Percentiles rank a stretch among this genome's conserved stretches.
Evolutionary conservation across 2,329 filamentous ascomycete species (phyloP).

Genomic region (Cryphonectria japonica): DNA sequence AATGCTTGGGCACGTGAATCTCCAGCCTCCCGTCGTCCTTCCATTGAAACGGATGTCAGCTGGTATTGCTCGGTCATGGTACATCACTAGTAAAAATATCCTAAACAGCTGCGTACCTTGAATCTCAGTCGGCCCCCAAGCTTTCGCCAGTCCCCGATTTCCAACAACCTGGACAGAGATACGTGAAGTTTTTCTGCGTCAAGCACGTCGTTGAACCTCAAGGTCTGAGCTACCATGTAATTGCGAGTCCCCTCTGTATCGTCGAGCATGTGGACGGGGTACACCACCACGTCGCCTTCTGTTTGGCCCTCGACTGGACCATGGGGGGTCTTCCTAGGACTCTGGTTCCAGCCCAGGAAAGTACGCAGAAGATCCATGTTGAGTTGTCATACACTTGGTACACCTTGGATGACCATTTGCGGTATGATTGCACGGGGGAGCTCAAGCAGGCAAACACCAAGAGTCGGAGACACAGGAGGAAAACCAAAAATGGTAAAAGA

Average conservation of each 20-base stretch:
- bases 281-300: conserved; percentile 16
- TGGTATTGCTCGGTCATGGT: neutral
- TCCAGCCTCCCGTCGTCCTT: neutral
- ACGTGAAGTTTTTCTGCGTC: conserved; percentile 43
- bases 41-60: neutral
- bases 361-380: neutral
- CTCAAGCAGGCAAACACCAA: neutral
- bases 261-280: conserved; percentile 25
- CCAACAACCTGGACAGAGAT: conserved; percentile 42
- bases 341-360: neutral
- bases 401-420: neutral
- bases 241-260: conserved; percentile 23
- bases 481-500: neutral
- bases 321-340: neutral
- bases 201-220: conserved; percentile 48
- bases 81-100: conserved; percentile 41
- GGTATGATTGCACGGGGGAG: neutral
- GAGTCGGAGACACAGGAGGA: neutral
- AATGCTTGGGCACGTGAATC: conserved; percentile 29
- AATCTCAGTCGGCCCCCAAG: conserved; percentile 47
- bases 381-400: neutral
- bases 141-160: conserved; percentile 48
- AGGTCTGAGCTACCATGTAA: conserved; percentile 29
- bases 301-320: neutral
- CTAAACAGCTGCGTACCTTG: conserved; percentile 38